Evolutionary conservation across 2,329 filamentous ascomycete genomes (phyloP), one percentile per base, ranked within the genome.

Genomic region (Parastagonospora nodorum): DNA sequence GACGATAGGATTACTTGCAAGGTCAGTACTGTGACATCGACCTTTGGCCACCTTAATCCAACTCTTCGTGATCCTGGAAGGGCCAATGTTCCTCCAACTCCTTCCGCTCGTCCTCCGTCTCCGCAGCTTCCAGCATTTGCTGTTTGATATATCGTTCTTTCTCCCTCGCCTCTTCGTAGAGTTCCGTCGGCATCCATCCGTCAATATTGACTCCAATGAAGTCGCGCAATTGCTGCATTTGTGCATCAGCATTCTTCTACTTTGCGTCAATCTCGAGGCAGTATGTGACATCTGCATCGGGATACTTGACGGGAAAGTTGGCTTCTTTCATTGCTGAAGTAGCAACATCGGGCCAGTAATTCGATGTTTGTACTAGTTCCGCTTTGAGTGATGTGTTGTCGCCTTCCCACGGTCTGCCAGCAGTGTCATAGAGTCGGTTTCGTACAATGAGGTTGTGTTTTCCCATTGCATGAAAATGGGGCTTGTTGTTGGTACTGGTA

Each of bases 341-440:
- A 31, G 51, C 50, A 44, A 52, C 53, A 44, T 49, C 42, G 19
- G 53, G 45, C 56, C 61, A 64, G 39, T 56, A 53, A n/a, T 50
- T 42, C 30, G 57, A 40, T 11, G 49, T 42, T 31, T 55, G 51
- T 47, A 61, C 47, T 27, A 63, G 46, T 35, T 61, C 60, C 41
- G 58, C 61, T 45, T 61, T 61, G 31, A 65, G 54, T 43, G 54
- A 52, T 16, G 56, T 56, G 27, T 53, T 61, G 45, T 66, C 53
- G 31, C 59, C 61, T 42, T 63, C 53, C 63, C 55, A 66, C 24
- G 54, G 59, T 32, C 41, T 45, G 29, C 60, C 51, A 35, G 61
- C 55, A 29, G 42, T 35, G 32, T 51, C 45, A 43, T 51, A 51
- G 40, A 55, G 48, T 35, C 42, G 40, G 29, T 51, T 51, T 42